phyloP scores from a whole-genome alignment of 805 yeast genomes.

The Lipomyces lipofer region DNA sequence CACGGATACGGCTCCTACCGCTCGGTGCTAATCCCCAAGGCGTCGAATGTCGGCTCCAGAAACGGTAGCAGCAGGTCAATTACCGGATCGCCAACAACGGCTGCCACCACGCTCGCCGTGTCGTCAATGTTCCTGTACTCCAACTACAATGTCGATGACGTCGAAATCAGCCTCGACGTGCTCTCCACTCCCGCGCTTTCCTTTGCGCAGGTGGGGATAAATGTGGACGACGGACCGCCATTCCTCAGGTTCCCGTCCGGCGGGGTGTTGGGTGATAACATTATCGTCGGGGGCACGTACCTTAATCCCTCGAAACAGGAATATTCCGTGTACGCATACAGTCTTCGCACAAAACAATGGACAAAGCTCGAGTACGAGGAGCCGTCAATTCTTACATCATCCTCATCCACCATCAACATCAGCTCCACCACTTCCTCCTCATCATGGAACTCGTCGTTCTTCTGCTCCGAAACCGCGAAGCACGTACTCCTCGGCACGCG shows the following conservation, averaged over 20 bases:
- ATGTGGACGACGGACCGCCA: conserved; percentile 16
- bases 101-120: not conserved
- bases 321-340: conserved; percentile 19
- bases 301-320: conserved; percentile 2
- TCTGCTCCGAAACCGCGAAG: not conserved
- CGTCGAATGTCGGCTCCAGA: not conserved
- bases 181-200: conserved; percentile 4
- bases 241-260: conserved; percentile 23
- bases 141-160: conserved; percentile 11
- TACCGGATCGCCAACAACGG: not conserved
- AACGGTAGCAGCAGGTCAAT: no score
- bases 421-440: not conserved
- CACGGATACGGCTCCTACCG: conserved; percentile 19
- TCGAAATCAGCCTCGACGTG: conserved; percentile 9
- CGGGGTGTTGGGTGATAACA: conserved; percentile 17
- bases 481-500: conserved; percentile 11
- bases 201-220: not conserved
- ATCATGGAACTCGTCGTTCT: conserved; percentile 13
- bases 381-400: no score
- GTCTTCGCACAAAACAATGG: conserved; percentile 9
- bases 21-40: conserved; percentile 10
- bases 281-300: conserved; percentile 18
- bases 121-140: conserved; percentile 14
- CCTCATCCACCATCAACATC: no score
- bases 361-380: conserved; percentile 6